Conservation (phyloP, 345 rosid species). For the Euphorbia tirucalli region DNA sequence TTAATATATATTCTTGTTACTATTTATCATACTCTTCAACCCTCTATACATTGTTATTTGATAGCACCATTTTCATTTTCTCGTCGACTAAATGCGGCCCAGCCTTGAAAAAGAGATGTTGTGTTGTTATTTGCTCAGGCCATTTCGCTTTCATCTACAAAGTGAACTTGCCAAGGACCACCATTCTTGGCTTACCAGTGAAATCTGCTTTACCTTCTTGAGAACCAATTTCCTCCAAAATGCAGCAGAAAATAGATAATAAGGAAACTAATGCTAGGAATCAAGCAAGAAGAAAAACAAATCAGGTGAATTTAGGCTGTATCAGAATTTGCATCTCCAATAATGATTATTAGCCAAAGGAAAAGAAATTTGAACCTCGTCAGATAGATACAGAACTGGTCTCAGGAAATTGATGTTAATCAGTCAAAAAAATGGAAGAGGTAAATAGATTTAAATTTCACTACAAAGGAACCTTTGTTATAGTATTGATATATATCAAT, state of each 20-base stretch:
- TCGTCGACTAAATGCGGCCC: background rate
- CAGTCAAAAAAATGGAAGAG: background rate
- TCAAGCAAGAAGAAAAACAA: background rate
- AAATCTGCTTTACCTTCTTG: too few relatives aligned
- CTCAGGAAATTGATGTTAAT: background rate
- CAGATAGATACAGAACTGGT: too few relatives aligned
- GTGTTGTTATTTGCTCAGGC: too few relatives aligned
- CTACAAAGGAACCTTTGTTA: background rate
- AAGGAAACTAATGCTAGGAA: background rate
- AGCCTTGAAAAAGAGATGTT: background rate
- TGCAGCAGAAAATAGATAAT: background rate
- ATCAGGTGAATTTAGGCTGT: too few relatives aligned
- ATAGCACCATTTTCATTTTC: conserved; percentile 6
- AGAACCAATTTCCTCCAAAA: background rate
- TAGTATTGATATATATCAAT: conserved; percentile 23
- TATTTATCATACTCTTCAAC: background rate
- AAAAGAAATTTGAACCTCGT: too few relatives aligned
- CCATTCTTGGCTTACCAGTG: too few relatives aligned
- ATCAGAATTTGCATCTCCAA: too few relatives aligned
- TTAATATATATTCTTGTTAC: background rate
- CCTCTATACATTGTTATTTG: background rate
- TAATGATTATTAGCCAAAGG: background rate
- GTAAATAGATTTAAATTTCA: too few relatives aligned
- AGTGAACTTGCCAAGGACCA: too few relatives aligned
- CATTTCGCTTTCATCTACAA: too few relatives aligned